A percentile compares a stretch with the other conserved stretches of the same genome.
Evolutionary conservation across 129 eudicot species (phyloP).

Genomic region (Rutidosis leptorrhynchoides): DNA sequence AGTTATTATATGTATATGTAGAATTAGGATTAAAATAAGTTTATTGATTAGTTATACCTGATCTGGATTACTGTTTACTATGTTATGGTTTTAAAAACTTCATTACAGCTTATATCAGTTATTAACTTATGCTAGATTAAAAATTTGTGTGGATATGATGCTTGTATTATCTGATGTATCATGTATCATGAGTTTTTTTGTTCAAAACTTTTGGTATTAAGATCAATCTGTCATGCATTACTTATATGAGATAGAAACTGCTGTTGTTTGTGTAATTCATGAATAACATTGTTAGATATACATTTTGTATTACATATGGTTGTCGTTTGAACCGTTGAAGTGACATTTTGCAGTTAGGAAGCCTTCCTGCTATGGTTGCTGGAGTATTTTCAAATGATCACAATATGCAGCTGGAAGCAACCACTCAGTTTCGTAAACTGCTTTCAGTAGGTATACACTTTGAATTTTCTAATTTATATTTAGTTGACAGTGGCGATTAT

Average conservation of each 20-base stretch:
- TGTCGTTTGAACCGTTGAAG: constrained; percentile 3
- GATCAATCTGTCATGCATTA: constrained; percentile 1
- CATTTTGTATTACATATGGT: constrained; percentile 9
- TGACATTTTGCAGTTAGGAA: constrained; percentile 61
- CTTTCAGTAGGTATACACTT: constrained; percentile 68
- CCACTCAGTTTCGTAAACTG: constrained; percentile 85
- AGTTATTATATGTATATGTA: not conserved
- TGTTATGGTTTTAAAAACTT: constrained; percentile 3
- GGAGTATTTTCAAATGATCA: constrained; percentile 65
- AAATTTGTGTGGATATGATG: not conserved
- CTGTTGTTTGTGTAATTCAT: not conserved
- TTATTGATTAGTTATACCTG: not conserved
- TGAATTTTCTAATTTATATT: constrained; percentile 2
- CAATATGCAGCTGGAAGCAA: constrained; percentile 77
- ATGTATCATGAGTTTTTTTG: not conserved
- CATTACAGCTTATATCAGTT: not conserved
- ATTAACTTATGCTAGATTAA: not conserved
- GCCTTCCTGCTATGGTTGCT: constrained; percentile 76
- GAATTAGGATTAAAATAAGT: not conserved
- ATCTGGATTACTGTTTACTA: not conserved
- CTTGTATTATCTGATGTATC: not conserved
- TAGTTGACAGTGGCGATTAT: not conserved
- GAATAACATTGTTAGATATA: not conserved
- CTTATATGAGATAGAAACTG: not conserved
- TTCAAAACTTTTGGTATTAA: not conserved